Evolutionary conservation across 257 asterid species (phyloP), one percentile per base, ranked within the genome.

Genomic region (Catharanthus roseus): DNA sequence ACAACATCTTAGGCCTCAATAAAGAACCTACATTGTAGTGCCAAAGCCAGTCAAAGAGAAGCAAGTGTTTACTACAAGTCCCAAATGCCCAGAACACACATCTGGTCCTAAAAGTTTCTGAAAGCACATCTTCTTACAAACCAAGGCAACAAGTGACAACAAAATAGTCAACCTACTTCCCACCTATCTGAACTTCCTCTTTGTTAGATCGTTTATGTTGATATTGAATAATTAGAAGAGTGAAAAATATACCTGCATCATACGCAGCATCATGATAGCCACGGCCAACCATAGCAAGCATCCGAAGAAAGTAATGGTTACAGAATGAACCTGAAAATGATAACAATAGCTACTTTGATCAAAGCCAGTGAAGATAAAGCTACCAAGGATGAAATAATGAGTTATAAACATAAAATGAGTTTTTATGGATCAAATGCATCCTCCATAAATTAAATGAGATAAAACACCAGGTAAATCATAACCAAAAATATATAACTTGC

Each of bases 261-360:
- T 54, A 69, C 45, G 88, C 85, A 63, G 86, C 89, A 39, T 75
- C 96, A 82, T 91, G 81, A 72, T 79, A 85, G 31, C 99, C 99
- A 45, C 69, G 83, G 49, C 97, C 81, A 79, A 87, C 83, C 72
- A 56, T 78, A 72, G 97, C 95, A 78, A 95, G 97, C 95, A 82
- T 86, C 76, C 84, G 87, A 49, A 95, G 97, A 79, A 95, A 95
- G 79, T 95, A 89, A 77, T 95, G 96, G 74, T 95, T 95, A 72
- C 99, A 95, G 74, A 84, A 95, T 63, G 80, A 78, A 75, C 97
- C 97, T 91, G 79, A 68, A 67, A 57, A 51, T 1, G 31, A 45
- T 4, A 67, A 6, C 3, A 47, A 67, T 28, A 31, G 29, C 24
- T 34, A 19, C 26, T 47, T 29, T 33, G 44, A 49, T 31, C 8